phyloP scores from a whole-genome alignment of 2,329 filamentous ascomycete genomes.

The Colletotrichum gigasporum region DNA sequence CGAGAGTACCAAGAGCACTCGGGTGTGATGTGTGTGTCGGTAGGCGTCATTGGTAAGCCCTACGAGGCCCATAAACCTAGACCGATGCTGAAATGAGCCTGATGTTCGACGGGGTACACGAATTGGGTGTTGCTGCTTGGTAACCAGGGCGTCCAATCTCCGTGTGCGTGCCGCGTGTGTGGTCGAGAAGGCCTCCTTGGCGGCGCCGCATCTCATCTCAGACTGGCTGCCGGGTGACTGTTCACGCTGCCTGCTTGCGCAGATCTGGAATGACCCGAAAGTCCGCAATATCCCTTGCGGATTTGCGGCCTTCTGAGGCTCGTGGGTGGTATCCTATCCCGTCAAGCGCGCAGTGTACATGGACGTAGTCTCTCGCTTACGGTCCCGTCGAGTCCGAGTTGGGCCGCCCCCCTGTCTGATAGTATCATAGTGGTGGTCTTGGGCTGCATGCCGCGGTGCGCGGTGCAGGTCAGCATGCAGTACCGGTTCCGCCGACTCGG shows the following conservation, averaged over 20 bases:
- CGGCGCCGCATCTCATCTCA: not conserved
- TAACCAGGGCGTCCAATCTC: slow-evolving; percentile 23
- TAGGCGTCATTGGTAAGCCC: slow-evolving; percentile 26
- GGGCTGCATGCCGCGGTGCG: not conserved
- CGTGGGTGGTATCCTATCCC: not conserved
- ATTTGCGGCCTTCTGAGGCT: slow-evolving; percentile 10
- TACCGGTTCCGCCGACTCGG: slow-evolving; percentile 29
- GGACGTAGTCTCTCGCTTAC: slow-evolving; percentile 3
- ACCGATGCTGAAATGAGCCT: slow-evolving; percentile 1
- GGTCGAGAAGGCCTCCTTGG: not conserved
- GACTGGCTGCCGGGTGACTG: no score
- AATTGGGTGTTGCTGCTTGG: slow-evolving; percentile 25
- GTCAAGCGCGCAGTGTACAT: not conserved
- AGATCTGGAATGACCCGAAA: slow-evolving; percentile 21
- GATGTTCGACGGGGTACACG: not conserved
- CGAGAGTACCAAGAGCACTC: no score
- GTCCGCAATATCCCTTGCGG: slow-evolving; percentile 24
- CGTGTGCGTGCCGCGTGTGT: slow-evolving; percentile 10
- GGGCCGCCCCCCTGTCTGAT: slow-evolving; percentile 1
- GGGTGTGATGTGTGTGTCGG: not conserved
- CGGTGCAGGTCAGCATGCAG: slow-evolving; percentile 1
- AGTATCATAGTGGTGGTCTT: not conserved
- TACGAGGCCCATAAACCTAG: slow-evolving; percentile 11
- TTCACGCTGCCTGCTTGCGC: not conserved
- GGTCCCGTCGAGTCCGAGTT: not conserved